Evolutionary conservation across 1,139 yeast species (phyloP).

Genomic region (Candida frijolesensis): DNA sequence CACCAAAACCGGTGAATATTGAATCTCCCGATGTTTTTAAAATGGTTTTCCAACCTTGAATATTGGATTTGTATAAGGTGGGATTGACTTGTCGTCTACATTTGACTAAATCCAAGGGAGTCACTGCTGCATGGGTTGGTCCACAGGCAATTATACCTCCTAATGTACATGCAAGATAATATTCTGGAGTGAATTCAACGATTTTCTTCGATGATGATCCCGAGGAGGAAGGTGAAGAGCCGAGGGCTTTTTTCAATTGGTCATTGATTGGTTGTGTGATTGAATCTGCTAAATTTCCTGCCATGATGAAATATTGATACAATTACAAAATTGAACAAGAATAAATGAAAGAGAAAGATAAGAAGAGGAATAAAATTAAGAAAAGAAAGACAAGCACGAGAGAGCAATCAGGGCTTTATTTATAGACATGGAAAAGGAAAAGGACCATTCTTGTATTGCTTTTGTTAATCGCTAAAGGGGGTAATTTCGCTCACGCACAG

Average conservation of each 20-base stretch:
- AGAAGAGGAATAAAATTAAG: not conserved
- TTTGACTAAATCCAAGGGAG: slow-evolving; percentile 91
- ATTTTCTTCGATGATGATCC: slow-evolving; percentile 10
- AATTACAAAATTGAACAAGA: not conserved
- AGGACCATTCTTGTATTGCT: no score
- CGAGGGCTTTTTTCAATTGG: slow-evolving; percentile 21
- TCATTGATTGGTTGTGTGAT: slow-evolving; percentile 37
- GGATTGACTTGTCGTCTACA: slow-evolving; percentile 89
- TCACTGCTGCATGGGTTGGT: slow-evolving; percentile 89
- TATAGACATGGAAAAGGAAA: not conserved
- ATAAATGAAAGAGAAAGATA: not conserved
- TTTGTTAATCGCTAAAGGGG: no score
- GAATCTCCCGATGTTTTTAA: slow-evolving; percentile 76
- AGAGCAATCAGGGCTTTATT: no score
- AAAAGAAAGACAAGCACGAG: no score
- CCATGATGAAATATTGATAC: not conserved
- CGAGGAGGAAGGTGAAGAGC: slow-evolving; percentile 7
- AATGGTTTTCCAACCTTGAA: slow-evolving; percentile 78
- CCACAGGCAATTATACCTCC: slow-evolving; percentile 96
- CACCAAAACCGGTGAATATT: slow-evolving; percentile 84
- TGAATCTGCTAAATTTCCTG: slow-evolving; percentile 23
- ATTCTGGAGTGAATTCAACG: slow-evolving; percentile 66
- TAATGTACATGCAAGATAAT: slow-evolving; percentile 78
- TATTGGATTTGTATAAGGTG: slow-evolving; percentile 66
- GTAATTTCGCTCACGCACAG: no score